Percentiles rank a stretch among this genome's conserved stretches.
These are phyloP conservation scores for Spergularia marina DNA, from an alignment of 148 eudicot genomes.

Conservation along the genomic window DNA sequence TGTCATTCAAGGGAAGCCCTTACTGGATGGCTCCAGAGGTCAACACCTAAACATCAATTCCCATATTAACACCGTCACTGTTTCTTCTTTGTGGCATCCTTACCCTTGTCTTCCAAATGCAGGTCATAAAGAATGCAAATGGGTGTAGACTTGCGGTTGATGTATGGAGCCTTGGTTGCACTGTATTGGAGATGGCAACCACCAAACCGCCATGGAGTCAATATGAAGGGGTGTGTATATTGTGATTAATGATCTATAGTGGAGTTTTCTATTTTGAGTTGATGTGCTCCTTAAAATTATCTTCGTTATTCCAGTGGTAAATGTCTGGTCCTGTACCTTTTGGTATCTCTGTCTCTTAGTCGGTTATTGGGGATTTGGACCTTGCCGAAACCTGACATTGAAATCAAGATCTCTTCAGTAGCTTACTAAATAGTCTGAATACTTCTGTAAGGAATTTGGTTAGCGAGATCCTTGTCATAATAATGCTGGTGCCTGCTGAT, in stretches of 20 bases:
- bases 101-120: conserved; percentile 18
- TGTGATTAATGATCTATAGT: background rate
- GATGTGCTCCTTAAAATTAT: background rate
- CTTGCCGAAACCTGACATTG: background rate
- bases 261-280: background rate
- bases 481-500: background rate
- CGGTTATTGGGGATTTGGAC: background rate
- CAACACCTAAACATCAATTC: conserved; percentile 20
- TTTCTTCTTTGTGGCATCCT: conserved; percentile 14
- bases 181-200: conserved; percentile 92
- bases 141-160: conserved; percentile 85
- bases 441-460: background rate
- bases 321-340: background rate
- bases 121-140: conserved; percentile 77
- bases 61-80: background rate
- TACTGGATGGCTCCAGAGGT: conserved; percentile 99
- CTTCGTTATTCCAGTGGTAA: background rate
- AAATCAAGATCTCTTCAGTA: background rate
- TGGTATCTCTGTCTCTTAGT: background rate
- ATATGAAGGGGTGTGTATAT: conserved; percentile 85
- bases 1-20: conserved; percentile 94
- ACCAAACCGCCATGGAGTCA: conserved; percentile 98
- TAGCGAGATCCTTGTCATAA: background rate
- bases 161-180: conserved; percentile 97
- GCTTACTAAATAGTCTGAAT: background rate